phyloP scores from a whole-genome alignment of 768 basidiomycete species.

The Lactarius akahatsu region DNA sequence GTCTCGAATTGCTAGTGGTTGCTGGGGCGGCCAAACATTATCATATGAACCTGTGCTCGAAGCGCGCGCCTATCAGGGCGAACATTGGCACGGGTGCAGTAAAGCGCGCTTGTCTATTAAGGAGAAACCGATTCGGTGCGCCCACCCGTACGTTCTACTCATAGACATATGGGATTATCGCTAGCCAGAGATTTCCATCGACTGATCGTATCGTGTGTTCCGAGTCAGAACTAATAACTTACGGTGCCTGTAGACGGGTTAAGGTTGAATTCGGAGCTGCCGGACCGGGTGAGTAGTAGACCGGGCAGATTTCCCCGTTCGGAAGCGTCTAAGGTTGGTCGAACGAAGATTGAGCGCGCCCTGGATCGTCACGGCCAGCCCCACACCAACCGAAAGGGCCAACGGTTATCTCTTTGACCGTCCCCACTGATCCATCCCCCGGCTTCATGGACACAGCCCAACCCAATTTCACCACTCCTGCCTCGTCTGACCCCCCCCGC shows the following conservation, averaged over 20 bases:
- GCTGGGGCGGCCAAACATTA: not conserved
- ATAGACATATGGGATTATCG: not conserved
- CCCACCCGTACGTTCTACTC: not conserved
- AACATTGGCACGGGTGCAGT: not conserved
- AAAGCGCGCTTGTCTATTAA: no score
- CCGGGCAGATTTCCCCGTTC: not conserved
- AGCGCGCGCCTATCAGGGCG: not conserved
- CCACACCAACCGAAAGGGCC: not conserved
- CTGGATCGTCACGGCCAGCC: not conserved
- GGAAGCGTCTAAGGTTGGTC: not conserved
- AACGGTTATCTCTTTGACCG: not conserved
- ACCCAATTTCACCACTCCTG: not conserved
- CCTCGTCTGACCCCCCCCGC: not conserved
- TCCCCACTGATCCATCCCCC: not conserved
- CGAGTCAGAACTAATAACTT: no score
- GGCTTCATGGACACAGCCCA: slow-evolving; percentile 2
- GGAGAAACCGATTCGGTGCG: not conserved
- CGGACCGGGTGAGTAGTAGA: not conserved
- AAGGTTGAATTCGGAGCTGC: not conserved
- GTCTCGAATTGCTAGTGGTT: not conserved
- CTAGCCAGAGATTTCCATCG: not conserved
- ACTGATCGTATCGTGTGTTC: not conserved
- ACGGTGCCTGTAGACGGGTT: not conserved
- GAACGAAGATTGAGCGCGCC: not conserved
- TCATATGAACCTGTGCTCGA: not conserved